Evolutionary conservation across 23 red algal species (phyloP).

Genomic region (Gracilaria caudata): DNA sequence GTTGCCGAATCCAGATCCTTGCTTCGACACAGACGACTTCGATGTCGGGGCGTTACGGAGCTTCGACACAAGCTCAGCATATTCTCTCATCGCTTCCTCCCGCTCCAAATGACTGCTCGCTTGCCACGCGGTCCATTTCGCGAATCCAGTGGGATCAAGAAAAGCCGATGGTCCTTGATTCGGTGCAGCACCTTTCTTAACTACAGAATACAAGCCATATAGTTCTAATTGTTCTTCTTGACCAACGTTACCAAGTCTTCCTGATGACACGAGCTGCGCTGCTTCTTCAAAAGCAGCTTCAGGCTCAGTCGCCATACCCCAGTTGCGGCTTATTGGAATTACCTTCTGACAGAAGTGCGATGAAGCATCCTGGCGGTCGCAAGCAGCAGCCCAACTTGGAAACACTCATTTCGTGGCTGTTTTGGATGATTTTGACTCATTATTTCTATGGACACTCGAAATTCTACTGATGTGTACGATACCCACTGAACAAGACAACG

Average conservation of each 20-base stretch:
- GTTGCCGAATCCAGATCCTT: slow-evolving; percentile 17
- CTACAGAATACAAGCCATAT: slow-evolving; percentile 49
- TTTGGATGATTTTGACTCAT: slow-evolving; percentile 26
- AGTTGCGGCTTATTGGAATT: background rate
- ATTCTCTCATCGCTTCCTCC: slow-evolving; percentile 41
- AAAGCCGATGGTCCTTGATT: slow-evolving; percentile 43
- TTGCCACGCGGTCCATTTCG: slow-evolving; percentile 60
- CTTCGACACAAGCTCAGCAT: slow-evolving; percentile 1
- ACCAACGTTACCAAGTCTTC: slow-evolving; percentile 25
- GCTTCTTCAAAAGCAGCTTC: slow-evolving; percentile 15
- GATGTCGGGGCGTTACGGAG: background rate
- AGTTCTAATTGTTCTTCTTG: slow-evolving; percentile 48
- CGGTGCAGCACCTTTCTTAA: slow-evolving; percentile 46
- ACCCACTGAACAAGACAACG: slow-evolving; percentile 32
- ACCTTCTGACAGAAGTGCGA: background rate
- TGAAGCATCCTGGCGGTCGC: background rate
- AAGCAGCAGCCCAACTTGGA: background rate
- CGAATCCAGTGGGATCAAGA: slow-evolving; percentile 34
- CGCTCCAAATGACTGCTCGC: slow-evolving; percentile 7
- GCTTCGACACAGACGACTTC: background rate
- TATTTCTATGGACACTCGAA: slow-evolving; percentile 22
- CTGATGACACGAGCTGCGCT: slow-evolving; percentile 35
- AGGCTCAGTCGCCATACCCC: slow-evolving; percentile 2
- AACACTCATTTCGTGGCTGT: slow-evolving; percentile 25
- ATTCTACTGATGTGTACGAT: slow-evolving; percentile 36